These are phyloP conservation scores for Haplosporangium sp. DNA, from an alignment of 371 early-diverging fungal species.

Conservation along the genomic window DNA sequence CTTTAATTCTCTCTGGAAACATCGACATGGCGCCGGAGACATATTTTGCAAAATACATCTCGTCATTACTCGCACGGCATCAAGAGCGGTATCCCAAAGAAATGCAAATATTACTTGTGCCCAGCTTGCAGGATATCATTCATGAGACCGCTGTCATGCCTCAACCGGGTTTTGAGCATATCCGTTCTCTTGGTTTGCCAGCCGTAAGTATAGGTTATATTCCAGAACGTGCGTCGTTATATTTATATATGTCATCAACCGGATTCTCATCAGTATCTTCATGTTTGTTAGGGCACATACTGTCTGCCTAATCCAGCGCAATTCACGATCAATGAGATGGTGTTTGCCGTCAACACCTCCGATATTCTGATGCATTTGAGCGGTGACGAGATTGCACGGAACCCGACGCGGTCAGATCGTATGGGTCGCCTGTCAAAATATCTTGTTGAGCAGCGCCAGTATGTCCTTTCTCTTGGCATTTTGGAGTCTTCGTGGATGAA, in stretches of 20 bases:
- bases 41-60: conserved; percentile 71
- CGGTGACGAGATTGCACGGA: conserved; percentile 71
- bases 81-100: conserved; percentile 54
- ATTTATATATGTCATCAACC: not conserved
- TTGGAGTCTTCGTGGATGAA: not conserved
- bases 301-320: conserved; percentile 86
- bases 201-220: conserved; percentile 22
- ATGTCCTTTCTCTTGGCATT: conserved; percentile 22
- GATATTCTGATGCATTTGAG: conserved; percentile 79
- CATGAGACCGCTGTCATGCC: conserved; percentile 83
- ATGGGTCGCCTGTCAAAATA: conserved; percentile 74
- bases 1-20: conserved; percentile 66
- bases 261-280: not conserved
- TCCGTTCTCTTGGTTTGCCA: conserved; percentile 41
- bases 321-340: conserved; percentile 82
- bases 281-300: conserved; percentile 53
- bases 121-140: conserved; percentile 78
- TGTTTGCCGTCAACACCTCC: conserved; percentile 75
- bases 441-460: conserved; percentile 82
- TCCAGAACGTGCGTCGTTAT: not conserved
- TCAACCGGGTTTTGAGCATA: conserved; percentile 76
- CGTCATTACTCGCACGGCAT: conserved; percentile 61
- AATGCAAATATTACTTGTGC: conserved; percentile 74
- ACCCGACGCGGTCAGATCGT: conserved; percentile 64
- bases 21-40: conserved; percentile 69